These are phyloP conservation scores for Onygenales sp. DNA, from an alignment of 2,329 filamentous ascomycete species.

Conservation along the genomic window DNA sequence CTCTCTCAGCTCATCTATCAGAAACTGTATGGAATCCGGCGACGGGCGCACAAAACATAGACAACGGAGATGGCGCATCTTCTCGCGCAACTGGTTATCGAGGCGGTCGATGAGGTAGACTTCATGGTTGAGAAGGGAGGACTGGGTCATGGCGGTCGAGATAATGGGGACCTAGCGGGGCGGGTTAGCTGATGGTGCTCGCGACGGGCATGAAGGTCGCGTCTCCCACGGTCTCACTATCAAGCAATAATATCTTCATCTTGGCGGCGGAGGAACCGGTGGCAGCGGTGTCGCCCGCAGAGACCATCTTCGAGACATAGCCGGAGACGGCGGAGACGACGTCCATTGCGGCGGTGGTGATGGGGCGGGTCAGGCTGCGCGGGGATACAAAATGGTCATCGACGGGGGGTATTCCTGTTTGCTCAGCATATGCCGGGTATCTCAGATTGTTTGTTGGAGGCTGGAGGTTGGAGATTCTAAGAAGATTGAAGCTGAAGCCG, in stretches of 20 bases:
- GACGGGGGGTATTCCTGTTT: neutral
- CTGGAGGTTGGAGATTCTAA: no score
- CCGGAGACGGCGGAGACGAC: slow-evolving; percentile 84
- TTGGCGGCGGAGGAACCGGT: slow-evolving; percentile 63
- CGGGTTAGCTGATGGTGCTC: slow-evolving; percentile 16
- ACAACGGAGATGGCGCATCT: slow-evolving; percentile 94
- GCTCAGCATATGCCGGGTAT: neutral
- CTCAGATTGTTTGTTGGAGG: neutral
- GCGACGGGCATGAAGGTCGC: slow-evolving; percentile 16
- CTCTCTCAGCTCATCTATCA: slow-evolving; percentile 91
- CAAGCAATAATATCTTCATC: slow-evolving; percentile 96
- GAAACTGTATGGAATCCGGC: slow-evolving; percentile 79
- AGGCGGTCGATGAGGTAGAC: slow-evolving; percentile 96
- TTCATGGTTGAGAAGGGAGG: slow-evolving; percentile 86
- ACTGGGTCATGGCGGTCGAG: slow-evolving; percentile 92
- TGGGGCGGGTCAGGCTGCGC: neutral
- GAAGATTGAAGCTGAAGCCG: no score
- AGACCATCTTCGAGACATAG: slow-evolving; percentile 95
- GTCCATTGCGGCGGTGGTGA: slow-evolving; percentile 59
- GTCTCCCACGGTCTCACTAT: slow-evolving; percentile 72
- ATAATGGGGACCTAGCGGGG: slow-evolving; percentile 64
- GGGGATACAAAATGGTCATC: neutral
- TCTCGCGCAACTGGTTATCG: slow-evolving; percentile 81
- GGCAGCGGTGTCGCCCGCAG: slow-evolving; percentile 61
- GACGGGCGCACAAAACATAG: slow-evolving; percentile 89